phyloP scores from a whole-genome alignment of 352 stramenopile species.

The Pythium aquatile region DNA sequence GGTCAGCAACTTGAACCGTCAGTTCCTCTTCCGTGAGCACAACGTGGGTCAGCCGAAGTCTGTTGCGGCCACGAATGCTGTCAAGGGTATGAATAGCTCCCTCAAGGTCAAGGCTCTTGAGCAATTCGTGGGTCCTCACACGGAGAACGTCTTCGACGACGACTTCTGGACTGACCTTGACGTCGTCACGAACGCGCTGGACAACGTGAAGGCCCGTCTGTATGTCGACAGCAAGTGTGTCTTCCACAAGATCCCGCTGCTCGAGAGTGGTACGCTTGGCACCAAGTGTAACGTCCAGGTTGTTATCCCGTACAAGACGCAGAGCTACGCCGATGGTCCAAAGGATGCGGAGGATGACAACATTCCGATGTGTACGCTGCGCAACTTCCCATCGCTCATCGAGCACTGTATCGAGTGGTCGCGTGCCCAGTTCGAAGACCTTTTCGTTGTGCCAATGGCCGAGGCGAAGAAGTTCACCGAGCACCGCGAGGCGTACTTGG shows the following conservation, averaged over 20 bases:
- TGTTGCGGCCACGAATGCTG: slow-evolving; percentile 71
- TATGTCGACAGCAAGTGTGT: slow-evolving; percentile 99
- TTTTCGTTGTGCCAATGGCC: slow-evolving; percentile 77
- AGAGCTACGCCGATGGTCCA: slow-evolving; percentile 94
- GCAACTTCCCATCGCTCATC: slow-evolving; percentile 97
- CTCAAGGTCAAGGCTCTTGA: slow-evolving; percentile 83
- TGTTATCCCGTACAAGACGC: slow-evolving; percentile 82
- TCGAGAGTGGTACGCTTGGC: slow-evolving; percentile 98
- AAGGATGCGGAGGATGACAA: slow-evolving; percentile 98
- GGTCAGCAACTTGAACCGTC: slow-evolving; percentile 86
- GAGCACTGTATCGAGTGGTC: slow-evolving; percentile 99
- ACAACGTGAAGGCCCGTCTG: slow-evolving; percentile 98
- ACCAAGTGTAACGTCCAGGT: slow-evolving; percentile 98
- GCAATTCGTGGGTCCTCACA: slow-evolving; percentile 75
- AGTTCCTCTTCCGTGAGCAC: slow-evolving; percentile 86
- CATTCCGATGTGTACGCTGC: slow-evolving; percentile 99
- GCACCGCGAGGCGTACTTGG: slow-evolving; percentile 69
- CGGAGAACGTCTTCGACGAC: slow-evolving; percentile 80
- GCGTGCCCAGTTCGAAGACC: slow-evolving; percentile 83
- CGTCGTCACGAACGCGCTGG: slow-evolving; percentile 98
- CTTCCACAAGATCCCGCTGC: slow-evolving; percentile 94
- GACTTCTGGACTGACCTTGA: slow-evolving; percentile 85
- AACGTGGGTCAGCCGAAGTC: slow-evolving; percentile 86
- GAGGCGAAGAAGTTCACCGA: slow-evolving; percentile 87
- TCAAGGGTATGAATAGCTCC: slow-evolving; percentile 69